A percentile compares a stretch with the other conserved stretches of the same genome.
phyloP scores from a whole-genome alignment of 805 yeast species.

The Yarrowia yakushimensis region DNA sequence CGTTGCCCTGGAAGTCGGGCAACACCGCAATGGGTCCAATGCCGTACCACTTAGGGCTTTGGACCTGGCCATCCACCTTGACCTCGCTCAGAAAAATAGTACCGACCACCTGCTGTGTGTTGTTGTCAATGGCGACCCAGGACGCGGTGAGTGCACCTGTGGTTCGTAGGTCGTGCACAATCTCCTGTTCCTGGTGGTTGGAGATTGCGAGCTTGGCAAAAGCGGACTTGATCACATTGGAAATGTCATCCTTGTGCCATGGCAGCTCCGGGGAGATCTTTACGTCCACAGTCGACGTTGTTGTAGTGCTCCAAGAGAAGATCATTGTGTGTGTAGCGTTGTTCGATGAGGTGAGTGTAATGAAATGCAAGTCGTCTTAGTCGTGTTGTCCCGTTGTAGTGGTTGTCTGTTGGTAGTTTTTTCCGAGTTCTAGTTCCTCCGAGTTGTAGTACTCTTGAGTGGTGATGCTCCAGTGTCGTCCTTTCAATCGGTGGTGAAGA shows the following conservation, averaged over 20 bases:
- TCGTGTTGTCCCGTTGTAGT: not conserved
- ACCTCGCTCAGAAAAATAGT: conserved; percentile 15
- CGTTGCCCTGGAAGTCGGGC: conserved; percentile 21
- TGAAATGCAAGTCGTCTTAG: not conserved
- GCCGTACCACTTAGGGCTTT: conserved; percentile 20
- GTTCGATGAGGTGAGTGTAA: not conserved
- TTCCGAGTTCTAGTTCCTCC: not conserved
- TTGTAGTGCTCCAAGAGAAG: conserved; percentile 12
- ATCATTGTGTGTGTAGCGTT: conserved; percentile 4
- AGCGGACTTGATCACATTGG: conserved; percentile 14
- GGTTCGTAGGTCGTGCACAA: conserved; percentile 9
- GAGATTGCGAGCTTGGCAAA: conserved; percentile 12
- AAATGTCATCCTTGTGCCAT: conserved; percentile 14
- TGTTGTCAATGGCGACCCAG: conserved; percentile 13
- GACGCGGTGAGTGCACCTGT: not conserved
- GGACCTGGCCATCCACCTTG: not conserved
- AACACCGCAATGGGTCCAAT: conserved; percentile 16
- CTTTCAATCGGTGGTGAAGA: not conserved
- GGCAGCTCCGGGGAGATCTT: conserved; percentile 17
- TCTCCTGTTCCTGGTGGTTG: conserved; percentile 23
- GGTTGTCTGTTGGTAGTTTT: not conserved
- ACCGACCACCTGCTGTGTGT: conserved; percentile 13
- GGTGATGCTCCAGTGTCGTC: not conserved
- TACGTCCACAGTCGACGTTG: conserved; percentile 9
- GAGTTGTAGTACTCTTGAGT: not conserved